Conservation (phyloP, 306 rosid species). For the Hylodesmum podocarpum region DNA sequence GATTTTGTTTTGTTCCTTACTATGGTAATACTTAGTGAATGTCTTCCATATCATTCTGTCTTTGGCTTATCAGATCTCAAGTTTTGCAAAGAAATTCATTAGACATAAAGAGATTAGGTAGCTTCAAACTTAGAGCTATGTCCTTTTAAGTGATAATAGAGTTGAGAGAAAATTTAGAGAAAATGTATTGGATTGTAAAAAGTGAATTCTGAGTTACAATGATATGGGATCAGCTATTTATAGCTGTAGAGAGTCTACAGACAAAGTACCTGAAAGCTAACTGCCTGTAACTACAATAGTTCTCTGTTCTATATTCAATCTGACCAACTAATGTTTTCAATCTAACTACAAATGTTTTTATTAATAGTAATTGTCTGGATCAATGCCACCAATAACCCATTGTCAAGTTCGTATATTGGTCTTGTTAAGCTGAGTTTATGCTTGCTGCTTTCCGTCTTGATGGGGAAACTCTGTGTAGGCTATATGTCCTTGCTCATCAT, state of each 20-base stretch:
- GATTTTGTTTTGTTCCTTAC: constrained; percentile 16
- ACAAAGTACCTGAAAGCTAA: too few relatives aligned
- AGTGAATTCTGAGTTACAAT: not conserved
- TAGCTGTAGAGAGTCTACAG: too few relatives aligned
- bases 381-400: not conserved
- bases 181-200: not conserved
- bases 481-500: not conserved
- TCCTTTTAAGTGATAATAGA: not conserved
- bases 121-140: not conserved
- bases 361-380: not conserved
- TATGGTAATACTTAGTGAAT: constrained; percentile 2
- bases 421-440: not conserved
- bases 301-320: not conserved
- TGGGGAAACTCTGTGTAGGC: constrained; percentile 1
- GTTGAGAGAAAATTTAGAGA: not conserved
- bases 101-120: not conserved
- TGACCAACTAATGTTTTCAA: not conserved
- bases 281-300: too few relatives aligned
- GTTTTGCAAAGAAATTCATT: constrained; percentile 17
- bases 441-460: constrained; percentile 5
- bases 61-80: constrained; percentile 9
- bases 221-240: not conserved
- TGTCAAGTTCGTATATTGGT: not conserved
- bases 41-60: not conserved
- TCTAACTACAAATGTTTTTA: too few relatives aligned